These are phyloP conservation scores for Cercospora zeina DNA, from an alignment of 2,329 filamentous ascomycete species.

Conservation along the genomic window DNA sequence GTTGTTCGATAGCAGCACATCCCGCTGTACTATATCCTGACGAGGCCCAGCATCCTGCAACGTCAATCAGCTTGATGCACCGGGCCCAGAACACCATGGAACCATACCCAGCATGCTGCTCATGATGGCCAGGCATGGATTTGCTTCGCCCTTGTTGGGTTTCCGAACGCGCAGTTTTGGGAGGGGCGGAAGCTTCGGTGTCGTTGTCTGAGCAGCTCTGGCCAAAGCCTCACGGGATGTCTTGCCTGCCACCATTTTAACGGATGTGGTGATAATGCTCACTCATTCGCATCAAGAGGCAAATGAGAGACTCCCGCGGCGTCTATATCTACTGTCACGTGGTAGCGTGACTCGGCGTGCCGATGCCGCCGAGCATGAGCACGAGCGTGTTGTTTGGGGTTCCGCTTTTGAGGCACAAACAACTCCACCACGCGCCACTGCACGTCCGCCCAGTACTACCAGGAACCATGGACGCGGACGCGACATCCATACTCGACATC, in stretches of 20 bases:
- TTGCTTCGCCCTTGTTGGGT: slow-evolving; percentile 62
- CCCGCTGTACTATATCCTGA: slow-evolving; percentile 66
- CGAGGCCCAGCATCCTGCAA: slow-evolving; percentile 78
- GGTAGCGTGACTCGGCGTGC: not conserved
- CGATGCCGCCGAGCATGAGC: not conserved
- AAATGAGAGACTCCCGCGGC: slow-evolving; percentile 8
- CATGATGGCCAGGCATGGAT: slow-evolving; percentile 68
- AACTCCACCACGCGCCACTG: not conserved
- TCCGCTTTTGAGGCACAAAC: slow-evolving; percentile 6
- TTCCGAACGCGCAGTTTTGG: slow-evolving; percentile 64
- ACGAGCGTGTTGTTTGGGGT: slow-evolving; percentile 7
- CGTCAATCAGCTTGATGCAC: slow-evolving; percentile 1
- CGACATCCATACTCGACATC: slow-evolving; percentile 15
- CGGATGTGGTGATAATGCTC: not conserved
- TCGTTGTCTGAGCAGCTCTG: slow-evolving; percentile 38
- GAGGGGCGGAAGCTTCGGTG: slow-evolving; percentile 58
- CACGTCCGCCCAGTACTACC: slow-evolving; percentile 1
- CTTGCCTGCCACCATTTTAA: slow-evolving; percentile 41
- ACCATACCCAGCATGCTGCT: slow-evolving; percentile 63
- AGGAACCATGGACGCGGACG: slow-evolving; percentile 10
- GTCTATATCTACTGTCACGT: not conserved
- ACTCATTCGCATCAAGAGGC: not conserved
- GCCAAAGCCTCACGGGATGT: slow-evolving; percentile 36
- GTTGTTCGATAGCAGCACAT: slow-evolving; percentile 61
- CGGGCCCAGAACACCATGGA: not conserved